Percentiles rank a stretch among this genome's conserved stretches.
Conservation (phyloP, 2,329 filamentous ascomycete species). For the Eutypa lata region DNA sequence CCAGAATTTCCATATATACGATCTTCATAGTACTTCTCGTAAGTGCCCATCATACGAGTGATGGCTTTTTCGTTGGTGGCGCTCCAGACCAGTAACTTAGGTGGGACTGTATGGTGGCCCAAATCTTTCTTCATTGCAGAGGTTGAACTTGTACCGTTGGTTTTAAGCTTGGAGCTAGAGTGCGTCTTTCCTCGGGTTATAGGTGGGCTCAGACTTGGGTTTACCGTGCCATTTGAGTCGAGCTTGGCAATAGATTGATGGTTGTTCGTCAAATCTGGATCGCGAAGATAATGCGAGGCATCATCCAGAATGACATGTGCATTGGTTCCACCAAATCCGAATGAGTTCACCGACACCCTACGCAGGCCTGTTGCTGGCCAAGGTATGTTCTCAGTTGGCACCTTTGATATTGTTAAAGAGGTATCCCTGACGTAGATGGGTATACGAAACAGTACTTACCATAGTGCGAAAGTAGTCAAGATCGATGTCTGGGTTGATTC, state of each 20-base stretch:
- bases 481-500: neutral
- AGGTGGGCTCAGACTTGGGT: too few species aligned
- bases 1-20: neutral
- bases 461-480: neutral
- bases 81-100: neutral
- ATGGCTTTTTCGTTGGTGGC: neutral
- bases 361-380: neutral
- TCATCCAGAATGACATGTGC: neutral
- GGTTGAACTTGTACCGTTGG: too few species aligned
- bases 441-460: neutral
- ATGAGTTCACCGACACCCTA: neutral
- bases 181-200: too few species aligned
- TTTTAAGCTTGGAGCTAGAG: too few species aligned
- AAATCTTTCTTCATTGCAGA: too few species aligned
- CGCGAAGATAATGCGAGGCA: neutral
- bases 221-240: neutral
- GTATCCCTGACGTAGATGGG: too few species aligned
- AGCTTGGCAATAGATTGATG: neutral
- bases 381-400: neutral
- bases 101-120: too few species aligned
- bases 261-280: neutral
- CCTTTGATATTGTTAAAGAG: neutral
- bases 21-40: neutral
- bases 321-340: too few species aligned
- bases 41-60: neutral